Evolutionary conservation across 208 protist genomes (phyloP).

Genomic region (Leishmania amazonensis): DNA sequence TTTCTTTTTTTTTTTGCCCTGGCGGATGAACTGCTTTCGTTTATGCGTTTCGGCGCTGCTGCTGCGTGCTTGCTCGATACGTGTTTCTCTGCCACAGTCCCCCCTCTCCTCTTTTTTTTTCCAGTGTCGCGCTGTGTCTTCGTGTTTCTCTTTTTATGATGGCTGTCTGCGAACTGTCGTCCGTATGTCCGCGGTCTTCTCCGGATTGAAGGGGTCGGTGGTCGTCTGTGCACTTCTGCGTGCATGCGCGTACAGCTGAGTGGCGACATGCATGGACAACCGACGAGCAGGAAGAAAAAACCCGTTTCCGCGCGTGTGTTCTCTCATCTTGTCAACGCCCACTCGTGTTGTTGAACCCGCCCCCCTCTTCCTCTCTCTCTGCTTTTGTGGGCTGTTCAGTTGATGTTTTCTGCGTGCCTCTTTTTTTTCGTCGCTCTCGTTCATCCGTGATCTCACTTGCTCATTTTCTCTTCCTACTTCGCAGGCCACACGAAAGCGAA

Average conservation of each 20-base stretch:
- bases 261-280: background rate
- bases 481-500: background rate
- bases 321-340: background rate
- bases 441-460: background rate
- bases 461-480: background rate
- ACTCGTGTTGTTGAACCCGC: background rate
- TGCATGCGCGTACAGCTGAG: background rate
- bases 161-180: too few species aligned
- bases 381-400: background rate
- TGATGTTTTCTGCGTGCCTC: background rate
- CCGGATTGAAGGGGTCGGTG: background rate
- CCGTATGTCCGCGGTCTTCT: too few species aligned
- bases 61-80: background rate
- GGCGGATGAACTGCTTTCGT: background rate
- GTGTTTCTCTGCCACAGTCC: background rate
- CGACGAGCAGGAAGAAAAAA: background rate
- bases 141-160: background rate
- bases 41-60: background rate
- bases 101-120: background rate
- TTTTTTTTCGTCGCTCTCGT: background rate
- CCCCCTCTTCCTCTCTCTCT: background rate
- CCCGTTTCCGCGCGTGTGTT: background rate
- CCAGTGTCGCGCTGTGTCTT: background rate
- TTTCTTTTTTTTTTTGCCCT: background rate
- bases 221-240: background rate